Evolutionary conservation across 345 rosid genomes (phyloP), one percentile per base, ranked within the genome.

Genomic region (Boechera divaricarpa): DNA sequence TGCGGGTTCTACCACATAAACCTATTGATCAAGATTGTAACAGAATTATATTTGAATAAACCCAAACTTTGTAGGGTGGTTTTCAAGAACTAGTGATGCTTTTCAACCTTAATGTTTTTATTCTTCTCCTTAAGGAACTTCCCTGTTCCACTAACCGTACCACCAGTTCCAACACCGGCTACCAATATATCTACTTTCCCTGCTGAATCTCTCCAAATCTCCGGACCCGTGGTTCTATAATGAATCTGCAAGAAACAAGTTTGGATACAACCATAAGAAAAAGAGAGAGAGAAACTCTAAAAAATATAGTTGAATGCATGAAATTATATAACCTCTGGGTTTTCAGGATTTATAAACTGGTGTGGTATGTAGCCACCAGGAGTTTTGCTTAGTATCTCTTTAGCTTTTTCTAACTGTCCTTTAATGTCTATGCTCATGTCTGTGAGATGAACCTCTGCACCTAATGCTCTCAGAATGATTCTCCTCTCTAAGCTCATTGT

Each of bases 161-260:
- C 95, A 54, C 88, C 91, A 51, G 92, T 90, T 9, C 95, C 92
- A 52, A 82, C 77, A 31, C 86, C 92, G 7, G 90, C 70, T 0
- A 87, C 78, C 33, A 88, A 49, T 10, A 79, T 84, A 77, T 91
- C 90, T 41, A 86, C 85, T 68, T 83, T 79, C 44, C 86, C 91
- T 11, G 36, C 83, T 1, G 89, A 72, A 68, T 79, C 91, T 52
- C 39, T 85, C 94, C 94, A 89, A 60, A 87, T 85, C 79, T 90
- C 94, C 2, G 89, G 92, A n/a, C 92, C 90, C 1, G 92, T 86
- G 59, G 92, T 88, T 76, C 88, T 82, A 42, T 87, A 91, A 76
- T 93, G 98, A 21, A 87, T 85, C 97, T 91, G 32, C 79, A 31
- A 63, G 54, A 47, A 44, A 66, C 54, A 53, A 7, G 16, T 29